phyloP scores from a whole-genome alignment of 129 eudicot genomes.

The Cynara cardunculus region DNA sequence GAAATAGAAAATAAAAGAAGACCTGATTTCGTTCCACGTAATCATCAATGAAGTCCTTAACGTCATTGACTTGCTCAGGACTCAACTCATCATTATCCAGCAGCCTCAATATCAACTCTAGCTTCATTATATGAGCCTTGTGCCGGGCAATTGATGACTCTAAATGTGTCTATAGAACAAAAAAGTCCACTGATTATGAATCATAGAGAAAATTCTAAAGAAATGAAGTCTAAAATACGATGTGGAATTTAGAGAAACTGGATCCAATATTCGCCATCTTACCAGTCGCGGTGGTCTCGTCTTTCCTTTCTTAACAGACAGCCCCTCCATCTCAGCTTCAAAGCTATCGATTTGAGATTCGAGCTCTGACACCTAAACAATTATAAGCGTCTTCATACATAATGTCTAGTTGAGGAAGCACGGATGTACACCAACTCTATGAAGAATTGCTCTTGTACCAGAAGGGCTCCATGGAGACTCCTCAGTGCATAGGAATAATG shows the following conservation, averaged over 20 bases:
- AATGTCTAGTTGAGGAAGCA: slow-evolving; percentile 10
- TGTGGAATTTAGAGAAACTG: neutral
- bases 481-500: neutral
- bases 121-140: slow-evolving; percentile 96
- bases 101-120: slow-evolving; percentile 90
- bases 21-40: slow-evolving; percentile 99
- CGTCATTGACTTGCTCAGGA: slow-evolving; percentile 98
- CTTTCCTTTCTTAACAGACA: slow-evolving; percentile 96
- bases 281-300: slow-evolving; percentile 97
- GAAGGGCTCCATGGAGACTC: neutral
- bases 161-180: slow-evolving; percentile 66
- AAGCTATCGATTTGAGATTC: slow-evolving; percentile 93
- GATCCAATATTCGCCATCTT: slow-evolving; percentile 14
- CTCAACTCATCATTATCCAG: slow-evolving; percentile 96
- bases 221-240: neutral
- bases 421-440: neutral
- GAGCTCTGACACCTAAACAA: slow-evolving; percentile 81
- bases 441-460: neutral
- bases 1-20: neutral
- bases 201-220: neutral
- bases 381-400: slow-evolving; percentile 1
- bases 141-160: slow-evolving; percentile 94
- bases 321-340: slow-evolving; percentile 98
- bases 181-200: neutral
- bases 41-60: slow-evolving; percentile 94